Evolutionary conservation across 768 basidiomycete genomes (phyloP), one percentile per base, ranked within the genome.

Genomic region (Russula lepida): DNA sequence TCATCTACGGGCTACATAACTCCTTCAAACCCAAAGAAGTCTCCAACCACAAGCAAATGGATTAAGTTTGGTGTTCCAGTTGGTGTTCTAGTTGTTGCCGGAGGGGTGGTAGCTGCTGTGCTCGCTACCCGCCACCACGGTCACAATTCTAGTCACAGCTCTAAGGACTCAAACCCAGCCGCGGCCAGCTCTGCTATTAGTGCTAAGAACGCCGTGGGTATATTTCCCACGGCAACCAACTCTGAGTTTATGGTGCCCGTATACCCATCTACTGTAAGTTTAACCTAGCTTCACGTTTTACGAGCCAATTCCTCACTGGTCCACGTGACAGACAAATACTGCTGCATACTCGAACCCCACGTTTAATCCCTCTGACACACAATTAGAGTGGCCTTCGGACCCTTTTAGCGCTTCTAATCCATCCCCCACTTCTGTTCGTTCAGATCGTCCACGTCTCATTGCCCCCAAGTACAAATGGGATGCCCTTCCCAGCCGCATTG

Each of bases 401-500:
- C 70, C 89, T 6, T 91, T 85, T 71, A 71, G 83, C 47, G 88
- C 92, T 21, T 69, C 81, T 39, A 84, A 72, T 66, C 85, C 90
- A 11, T 71, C 71, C 44, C 78, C 80, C n/a, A 84, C 84, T 39
- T 73, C 71, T 53, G 77, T 85, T 35, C 86, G 92, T 48, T 67
- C 84, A 9, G 86, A 91, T 69, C 88, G 95, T 63, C 97, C 97
- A 27, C 88, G 91, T 47, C 80, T 99, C 52, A 86, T 97, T 67
- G 97, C 95, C 17, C 93, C 95, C 25, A 68, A 79, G 11, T 94
- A 93, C 80, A 94, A 92, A 74, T 98, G 97, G 95, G 72, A 79
- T 17, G 89, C 84, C 13, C 83, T 99, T 27, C 84, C 88, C 5
- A 69, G 71, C 25, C 79, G 97, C 67, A 95, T 98, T 69, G 73